These are phyloP conservation scores for Talaromyces sp. DNA, from an alignment of 2,329 filamentous ascomycete species.

Conservation along the genomic window DNA sequence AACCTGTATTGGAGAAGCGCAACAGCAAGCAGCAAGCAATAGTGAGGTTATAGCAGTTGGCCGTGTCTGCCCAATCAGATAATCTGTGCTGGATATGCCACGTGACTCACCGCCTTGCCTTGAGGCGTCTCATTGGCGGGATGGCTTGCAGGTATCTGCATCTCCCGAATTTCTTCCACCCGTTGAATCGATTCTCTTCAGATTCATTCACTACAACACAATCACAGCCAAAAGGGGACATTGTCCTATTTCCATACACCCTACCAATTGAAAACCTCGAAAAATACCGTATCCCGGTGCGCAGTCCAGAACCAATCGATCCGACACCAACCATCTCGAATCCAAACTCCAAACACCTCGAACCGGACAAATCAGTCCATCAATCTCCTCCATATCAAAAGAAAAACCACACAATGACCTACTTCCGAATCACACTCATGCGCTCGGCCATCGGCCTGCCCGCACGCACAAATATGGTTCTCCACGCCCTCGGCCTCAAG, in stretches of 20 bases:
- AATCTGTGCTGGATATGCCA: background rate
- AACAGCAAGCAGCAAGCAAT: background rate
- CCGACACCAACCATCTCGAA: background rate
- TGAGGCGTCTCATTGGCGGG: background rate
- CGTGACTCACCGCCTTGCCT: background rate
- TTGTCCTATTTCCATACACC: background rate
- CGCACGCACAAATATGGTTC: constrained; percentile 69
- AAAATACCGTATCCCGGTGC: background rate
- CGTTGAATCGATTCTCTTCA: background rate
- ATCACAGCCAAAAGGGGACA: background rate
- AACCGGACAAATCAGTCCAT: too few species aligned
- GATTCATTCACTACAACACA: background rate
- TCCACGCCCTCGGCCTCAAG: constrained; percentile 77
- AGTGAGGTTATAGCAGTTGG: background rate
- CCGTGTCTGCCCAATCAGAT: background rate
- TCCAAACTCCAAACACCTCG: background rate
- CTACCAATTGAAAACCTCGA: background rate
- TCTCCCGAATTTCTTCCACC: background rate
- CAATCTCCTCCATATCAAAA: too few species aligned
- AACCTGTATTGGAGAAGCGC: background rate
- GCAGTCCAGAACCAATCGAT: background rate
- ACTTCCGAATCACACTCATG: constrained; percentile 86
- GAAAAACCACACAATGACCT: constrained; percentile 54
- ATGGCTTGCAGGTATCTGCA: background rate
- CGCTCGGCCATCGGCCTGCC: constrained; percentile 87